Percentiles rank a stretch among this genome's conserved stretches.
phyloP scores from a whole-genome alignment of 1,284 basidiomycete genomes.

The Ganoderma boninense region DNA sequence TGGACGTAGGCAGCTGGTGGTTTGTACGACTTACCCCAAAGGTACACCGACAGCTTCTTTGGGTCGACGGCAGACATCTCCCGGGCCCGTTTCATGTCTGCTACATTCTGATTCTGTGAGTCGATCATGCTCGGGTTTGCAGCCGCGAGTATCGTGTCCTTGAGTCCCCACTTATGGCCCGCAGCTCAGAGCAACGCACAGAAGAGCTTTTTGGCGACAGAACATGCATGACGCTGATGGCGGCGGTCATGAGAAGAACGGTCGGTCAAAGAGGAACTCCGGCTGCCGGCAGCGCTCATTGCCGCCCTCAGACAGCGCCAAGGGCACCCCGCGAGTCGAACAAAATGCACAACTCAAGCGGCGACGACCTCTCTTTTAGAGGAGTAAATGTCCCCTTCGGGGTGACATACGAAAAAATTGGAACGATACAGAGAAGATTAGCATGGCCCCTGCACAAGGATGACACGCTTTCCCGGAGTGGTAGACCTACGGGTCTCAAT shows the following conservation, averaged over 20 bases:
- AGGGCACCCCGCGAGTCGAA: no score
- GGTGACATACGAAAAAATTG: no score
- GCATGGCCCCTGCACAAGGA: conserved; percentile 26
- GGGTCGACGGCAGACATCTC: conserved; percentile 8
- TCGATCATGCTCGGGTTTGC: not conserved
- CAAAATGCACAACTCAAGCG: no score
- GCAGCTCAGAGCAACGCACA: not conserved
- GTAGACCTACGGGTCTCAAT: conserved; percentile 25
- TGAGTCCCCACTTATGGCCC: not conserved
- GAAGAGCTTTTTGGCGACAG: not conserved
- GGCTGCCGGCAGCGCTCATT: not conserved
- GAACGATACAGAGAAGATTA: conserved; percentile 26
- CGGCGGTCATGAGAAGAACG: not conserved
- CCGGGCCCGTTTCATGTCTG: conserved; percentile 25
- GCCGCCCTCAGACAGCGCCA: not conserved
- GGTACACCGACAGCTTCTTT: conserved; percentile 13
- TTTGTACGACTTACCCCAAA: conserved; percentile 18
- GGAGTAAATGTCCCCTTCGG: no score
- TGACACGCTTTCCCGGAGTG: conserved; percentile 26
- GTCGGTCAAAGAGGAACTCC: not conserved
- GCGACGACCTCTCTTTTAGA: no score
- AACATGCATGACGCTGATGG: not conserved
- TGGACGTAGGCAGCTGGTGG: not conserved
- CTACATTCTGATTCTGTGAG: conserved; percentile 17
- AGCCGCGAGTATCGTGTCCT: no score